Conservation (phyloP, 2,329 filamentous ascomycete genomes). For the Aureobasidium subglaciale region DNA sequence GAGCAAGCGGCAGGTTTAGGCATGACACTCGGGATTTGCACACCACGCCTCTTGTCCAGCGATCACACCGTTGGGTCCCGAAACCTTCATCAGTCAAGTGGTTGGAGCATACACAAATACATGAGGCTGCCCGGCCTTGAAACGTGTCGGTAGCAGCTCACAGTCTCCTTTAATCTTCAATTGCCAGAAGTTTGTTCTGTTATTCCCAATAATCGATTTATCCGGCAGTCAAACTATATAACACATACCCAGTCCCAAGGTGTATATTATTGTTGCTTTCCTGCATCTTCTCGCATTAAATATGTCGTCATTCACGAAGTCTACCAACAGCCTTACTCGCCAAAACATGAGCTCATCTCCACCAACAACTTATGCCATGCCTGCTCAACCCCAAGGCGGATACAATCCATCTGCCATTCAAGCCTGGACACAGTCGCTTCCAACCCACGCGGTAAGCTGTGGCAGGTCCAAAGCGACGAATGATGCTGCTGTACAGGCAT, state of each 20-base stretch:
- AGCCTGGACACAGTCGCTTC: slow-evolving; percentile 16
- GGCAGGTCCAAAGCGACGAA: neutral
- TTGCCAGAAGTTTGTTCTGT: slow-evolving; percentile 6
- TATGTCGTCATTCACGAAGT: slow-evolving; percentile 9
- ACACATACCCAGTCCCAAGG: neutral
- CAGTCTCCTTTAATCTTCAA: slow-evolving; percentile 1
- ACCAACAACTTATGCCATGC: neutral
- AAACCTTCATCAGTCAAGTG: slow-evolving; percentile 4
- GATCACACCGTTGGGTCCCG: slow-evolving; percentile 8
- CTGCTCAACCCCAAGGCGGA: neutral
- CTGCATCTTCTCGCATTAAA: neutral
- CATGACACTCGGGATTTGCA: neutral
- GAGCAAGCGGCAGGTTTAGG: neutral
- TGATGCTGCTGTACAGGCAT: slow-evolving; percentile 27
- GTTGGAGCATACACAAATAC: slow-evolving; percentile 6
- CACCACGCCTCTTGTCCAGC: neutral
- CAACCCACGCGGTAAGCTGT: neutral
- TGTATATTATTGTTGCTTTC: neutral
- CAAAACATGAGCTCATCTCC: slow-evolving; percentile 1
- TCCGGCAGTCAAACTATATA: neutral
- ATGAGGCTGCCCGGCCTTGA: neutral
- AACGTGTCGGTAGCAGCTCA: neutral
- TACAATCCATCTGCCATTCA: slow-evolving; percentile 18
- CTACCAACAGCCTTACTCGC: neutral
- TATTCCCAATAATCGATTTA: neutral